Percentiles rank a stretch among this genome's conserved stretches.
phyloP scores from a whole-genome alignment of 2,329 filamentous ascomycete genomes.

The Clarireedia paspali region DNA sequence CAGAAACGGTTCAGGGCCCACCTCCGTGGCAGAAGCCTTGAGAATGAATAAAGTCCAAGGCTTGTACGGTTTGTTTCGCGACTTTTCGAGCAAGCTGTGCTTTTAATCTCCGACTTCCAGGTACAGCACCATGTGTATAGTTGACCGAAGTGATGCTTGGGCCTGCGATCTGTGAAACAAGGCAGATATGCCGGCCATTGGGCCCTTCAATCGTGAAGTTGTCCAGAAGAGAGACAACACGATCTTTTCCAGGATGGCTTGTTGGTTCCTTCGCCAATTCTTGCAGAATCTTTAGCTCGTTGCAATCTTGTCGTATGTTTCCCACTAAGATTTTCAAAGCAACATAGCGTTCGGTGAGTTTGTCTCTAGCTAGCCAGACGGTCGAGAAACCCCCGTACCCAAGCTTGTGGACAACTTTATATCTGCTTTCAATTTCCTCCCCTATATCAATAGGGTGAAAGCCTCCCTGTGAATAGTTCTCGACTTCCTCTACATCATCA shows the following conservation, averaged over 20 bases:
- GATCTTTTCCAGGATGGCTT: background rate
- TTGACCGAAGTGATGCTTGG: conserved; percentile 1
- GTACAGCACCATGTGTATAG: too few relatives aligned
- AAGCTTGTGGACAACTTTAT: conserved; percentile 33
- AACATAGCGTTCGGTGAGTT: background rate
- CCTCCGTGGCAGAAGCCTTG: conserved; percentile 14
- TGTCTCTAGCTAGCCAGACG: conserved; percentile 33
- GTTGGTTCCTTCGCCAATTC: background rate
- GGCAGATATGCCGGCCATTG: conserved; percentile 37
- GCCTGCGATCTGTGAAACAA: conserved; percentile 26
- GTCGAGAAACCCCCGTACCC: conserved; percentile 34
- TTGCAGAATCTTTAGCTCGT: background rate
- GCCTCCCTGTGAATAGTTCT: conserved; percentile 6
- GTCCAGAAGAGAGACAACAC: conserved; percentile 7
- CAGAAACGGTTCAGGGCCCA: background rate
- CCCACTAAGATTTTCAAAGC: conserved; percentile 8
- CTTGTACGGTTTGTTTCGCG: too few relatives aligned
- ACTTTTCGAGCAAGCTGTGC: too few relatives aligned
- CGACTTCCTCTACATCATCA: conserved; percentile 3
- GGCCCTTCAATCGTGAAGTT: conserved; percentile 29
- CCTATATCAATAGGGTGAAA: conserved; percentile 11
- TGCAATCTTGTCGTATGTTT: background rate
- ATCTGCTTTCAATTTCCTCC: conserved; percentile 27
- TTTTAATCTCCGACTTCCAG: too few relatives aligned
- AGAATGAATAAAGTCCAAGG: too few relatives aligned